Evolutionary conservation across 306 rosid genomes (phyloP), one percentile per base, ranked within the genome.

Genomic region (Luffa acutangula): DNA sequence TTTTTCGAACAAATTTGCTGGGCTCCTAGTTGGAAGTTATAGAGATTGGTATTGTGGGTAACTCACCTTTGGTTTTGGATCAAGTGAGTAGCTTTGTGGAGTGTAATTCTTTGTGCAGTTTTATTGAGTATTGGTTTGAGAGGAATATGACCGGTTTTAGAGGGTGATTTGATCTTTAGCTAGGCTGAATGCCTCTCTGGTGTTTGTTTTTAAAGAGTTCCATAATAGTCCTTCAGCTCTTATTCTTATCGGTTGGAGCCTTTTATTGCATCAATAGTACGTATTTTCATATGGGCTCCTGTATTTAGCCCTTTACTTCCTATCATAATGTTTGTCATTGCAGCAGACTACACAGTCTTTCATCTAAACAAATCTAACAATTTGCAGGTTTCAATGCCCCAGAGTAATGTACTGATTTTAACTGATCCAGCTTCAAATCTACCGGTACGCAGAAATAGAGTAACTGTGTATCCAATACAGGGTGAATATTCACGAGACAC

Each of bases 401-500:
- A 15, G 80, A 95, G 92, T 88, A 56, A 87, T 36, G 83, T 95
- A 78, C 57, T 89, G 59, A 88, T 92, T 77, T 91, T 95, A 59
- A 93, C 97, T 0, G 93, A 92, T 85, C 97, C 93, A 17, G 88
- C 81, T 25, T 91, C 98, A 79, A 93, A 90, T 86, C 87, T 95
- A 52, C 86, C 91, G 31, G 53, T 95, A 51, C 87, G 54, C 76
- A 88, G 91, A 89, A 70, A 85, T 70, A 79, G 89, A 83, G 97
- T 95, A 78, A 83, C 88, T 79, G 75, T 87, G 52, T 83, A 88
- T 83, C 96, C 93, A 67, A 86, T 95, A 74, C 90, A 81, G 86
- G 97, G 97, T 87, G 96, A 92, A 81, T 95, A 92, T 85, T 89
- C 97, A 17, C 89, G 97, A 76, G 97, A 90, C 97, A 86, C 86